Evolutionary conservation across 2,329 filamentous ascomycete genomes (phyloP), one percentile per base, ranked within the genome.

Genomic region (Epichloe coenophiala): DNA sequence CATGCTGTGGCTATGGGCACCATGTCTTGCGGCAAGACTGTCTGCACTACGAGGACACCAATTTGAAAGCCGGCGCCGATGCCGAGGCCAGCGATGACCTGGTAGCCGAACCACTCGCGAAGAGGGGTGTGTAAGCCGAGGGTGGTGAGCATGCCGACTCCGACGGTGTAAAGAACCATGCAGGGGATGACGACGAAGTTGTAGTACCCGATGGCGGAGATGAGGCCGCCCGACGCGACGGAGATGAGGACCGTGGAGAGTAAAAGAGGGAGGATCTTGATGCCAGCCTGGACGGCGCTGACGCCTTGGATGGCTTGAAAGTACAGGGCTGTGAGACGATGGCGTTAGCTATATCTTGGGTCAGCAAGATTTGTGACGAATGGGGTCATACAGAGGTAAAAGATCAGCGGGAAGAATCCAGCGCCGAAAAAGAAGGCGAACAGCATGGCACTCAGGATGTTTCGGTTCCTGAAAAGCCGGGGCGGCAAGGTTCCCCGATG

Each of bases 31-130:
- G 71, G 61, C 2, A 79, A 65, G 0, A 71, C 71, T 41, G 74
- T 77, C 57, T 80, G 77, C 2, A 78, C 71, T 5, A 73, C 71
- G 3, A 75, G 64, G 15, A 73, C 63, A 45, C 68, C 66, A n/a
- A 69, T 65, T 58, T 75, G 72, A 63, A 75, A 73, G 40, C 71
- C 71, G 3, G 68, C 59, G 39, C 73, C 73, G 31, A 76, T 68
- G 27, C 77, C 78, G 2, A 79, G 63, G 35, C 78, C 79, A n/a
- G 69, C 65, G 23, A 82, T 59, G 41, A 77, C 72, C 59, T 80
- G 77, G 60, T 75, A 80, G 17, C 77, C 77, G 54, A 81, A 76
- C 78, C 78, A 82, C 38, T 69, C 63, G 12, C 63, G 60, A 1
- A 72, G 61, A 1, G 69, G 65, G 5, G 74, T 78, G 55, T 68